Base-by-base conservation (phyloP, 805 yeast species). In the Wickerhamiella spandovensis region DNA sequence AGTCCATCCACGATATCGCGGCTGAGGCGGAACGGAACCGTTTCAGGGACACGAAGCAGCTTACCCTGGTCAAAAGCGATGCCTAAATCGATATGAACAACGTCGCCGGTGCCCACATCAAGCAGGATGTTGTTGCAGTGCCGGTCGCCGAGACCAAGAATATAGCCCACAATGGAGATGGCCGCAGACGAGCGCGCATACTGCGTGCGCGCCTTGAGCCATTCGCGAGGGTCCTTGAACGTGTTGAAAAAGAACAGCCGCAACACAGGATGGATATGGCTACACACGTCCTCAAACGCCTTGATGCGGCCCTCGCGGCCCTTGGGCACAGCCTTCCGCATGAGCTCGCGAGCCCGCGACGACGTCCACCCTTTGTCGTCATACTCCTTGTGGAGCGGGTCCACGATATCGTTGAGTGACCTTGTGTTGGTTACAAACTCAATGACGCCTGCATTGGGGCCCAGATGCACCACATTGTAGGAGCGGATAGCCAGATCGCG, bases 61-160 rank as follows among this genome's bases (percentile, higher is more conserved):
- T 76, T 80, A 0, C 97, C 98, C 25, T 88, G 96, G 63, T 92
- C 98, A 68, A 92, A 92, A 0, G 97, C 94, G 44, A 92, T 89
- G 0, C 98, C 99, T 17, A 92, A 68, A 64, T 92, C 99, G 57
- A 92, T 94, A 63, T 94, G 98, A 23, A 92, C 81, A 0, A 96
- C 95, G 58, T 89, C 96, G 0, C 97, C 97, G 0, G 85, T 74
- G n/a, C 64, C 60, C 46, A 72, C 72, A 63, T 92, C 97, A n/a
- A 92, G 61, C 45, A 92, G 65, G 38, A 92, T 82, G 63, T 92
- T 92, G 63, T 88, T 88, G 62, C 95, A 78, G 65, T 92, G 99
- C 25, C 99, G 71, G 64, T 92, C 99, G 5, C 99, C 99, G 5
- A 92, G 72, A 0, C 99, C 99, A 42, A 92, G 68, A 13, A 92